Base-by-base conservation (phyloP, 805 yeast genomes). In the Candida boidinii region DNA sequence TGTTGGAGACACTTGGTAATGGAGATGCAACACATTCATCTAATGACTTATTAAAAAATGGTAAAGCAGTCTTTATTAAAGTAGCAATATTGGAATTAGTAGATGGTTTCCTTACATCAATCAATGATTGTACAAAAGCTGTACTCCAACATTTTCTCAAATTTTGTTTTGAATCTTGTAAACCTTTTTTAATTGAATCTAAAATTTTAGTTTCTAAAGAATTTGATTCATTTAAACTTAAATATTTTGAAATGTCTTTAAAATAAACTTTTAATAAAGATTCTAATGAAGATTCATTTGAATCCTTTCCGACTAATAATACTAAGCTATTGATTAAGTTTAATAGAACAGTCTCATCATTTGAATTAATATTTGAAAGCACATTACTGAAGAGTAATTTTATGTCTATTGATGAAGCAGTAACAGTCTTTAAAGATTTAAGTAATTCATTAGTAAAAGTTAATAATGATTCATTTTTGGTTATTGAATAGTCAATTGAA, bases 101-200 rank as follows among this genome's bases (percentile, higher is more conserved):
- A n/a, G n/a, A n/a, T n/a, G n/a, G n/a, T n/a, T n/a, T n/a, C n/a
- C n/a, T n/a, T n/a, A n/a, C n/a, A 2, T 33, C 23, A 4, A 47
- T 33, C 3, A 66, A 31, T 5, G 50, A 42, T 1, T 50, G 42
- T 4, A 74, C 78, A 12, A 80, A 47, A 23, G 71, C 54, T 23
- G 64, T 48, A 35, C 69, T 66, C 96, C 96, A 90, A 15, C 73
- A 57, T 46, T 73, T 74, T 43, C 80, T 70, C 17, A 83, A 54
- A 21, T 70, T 70, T 10, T 68, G 54, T 42, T 82, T 83, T 45
- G 81, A 68, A 24, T 83, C 88, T 11, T 56, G 50, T 11, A 86
- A 57, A 1, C 96, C 96, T 13, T 63, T 55, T n/a, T 54, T 56
- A 21, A 83, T 51, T 7, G 46, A 38, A 8, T 42, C 43, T 3